A percentile compares a stretch with the other conserved stretches of the same genome.
phyloP scores from a whole-genome alignment of 1,284 basidiomycete species.

The Rhizopogon hawkerae region DNA sequence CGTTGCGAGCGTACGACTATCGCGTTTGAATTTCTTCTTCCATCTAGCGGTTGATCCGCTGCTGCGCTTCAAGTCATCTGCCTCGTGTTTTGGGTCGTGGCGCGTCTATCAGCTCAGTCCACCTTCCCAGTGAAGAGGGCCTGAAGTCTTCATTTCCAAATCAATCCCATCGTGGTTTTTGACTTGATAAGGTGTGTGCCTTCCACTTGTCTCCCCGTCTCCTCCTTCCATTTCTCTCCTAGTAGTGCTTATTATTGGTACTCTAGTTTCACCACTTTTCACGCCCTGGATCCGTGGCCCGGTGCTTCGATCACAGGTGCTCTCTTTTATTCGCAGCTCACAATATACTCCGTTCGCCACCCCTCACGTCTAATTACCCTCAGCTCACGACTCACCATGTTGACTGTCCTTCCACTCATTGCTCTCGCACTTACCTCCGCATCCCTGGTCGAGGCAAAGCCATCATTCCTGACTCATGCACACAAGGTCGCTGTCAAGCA shows the following conservation, averaged over 20 bases:
- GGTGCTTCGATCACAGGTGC: slow-evolving; percentile 1
- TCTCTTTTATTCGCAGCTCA: slow-evolving; percentile 4
- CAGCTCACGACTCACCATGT: slow-evolving; percentile 15
- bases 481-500: slow-evolving; percentile 38
- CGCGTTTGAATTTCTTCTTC: no score
- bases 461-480: slow-evolving; percentile 25
- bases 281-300: slow-evolving; percentile 21
- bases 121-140: neutral
- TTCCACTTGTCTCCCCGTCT: neutral
- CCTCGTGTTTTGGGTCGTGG: neutral
- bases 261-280: neutral
- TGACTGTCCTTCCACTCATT: slow-evolving; percentile 31
- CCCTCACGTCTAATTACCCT: slow-evolving; percentile 1
- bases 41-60: neutral
- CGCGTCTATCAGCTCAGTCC: neutral
- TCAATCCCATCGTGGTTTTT: neutral
- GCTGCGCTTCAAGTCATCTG: neutral
- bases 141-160: neutral
- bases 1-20: neutral
- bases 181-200: slow-evolving; percentile 1
- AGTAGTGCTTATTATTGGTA: slow-evolving; percentile 1
- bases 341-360: slow-evolving; percentile 5
- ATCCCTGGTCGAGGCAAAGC: slow-evolving; percentile 10
- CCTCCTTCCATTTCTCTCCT: neutral
- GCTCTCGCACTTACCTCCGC: slow-evolving; percentile 19